Base-by-base conservation (phyloP, 225 moss, liverwort and hornwort species). In the Ulota crispa region DNA sequence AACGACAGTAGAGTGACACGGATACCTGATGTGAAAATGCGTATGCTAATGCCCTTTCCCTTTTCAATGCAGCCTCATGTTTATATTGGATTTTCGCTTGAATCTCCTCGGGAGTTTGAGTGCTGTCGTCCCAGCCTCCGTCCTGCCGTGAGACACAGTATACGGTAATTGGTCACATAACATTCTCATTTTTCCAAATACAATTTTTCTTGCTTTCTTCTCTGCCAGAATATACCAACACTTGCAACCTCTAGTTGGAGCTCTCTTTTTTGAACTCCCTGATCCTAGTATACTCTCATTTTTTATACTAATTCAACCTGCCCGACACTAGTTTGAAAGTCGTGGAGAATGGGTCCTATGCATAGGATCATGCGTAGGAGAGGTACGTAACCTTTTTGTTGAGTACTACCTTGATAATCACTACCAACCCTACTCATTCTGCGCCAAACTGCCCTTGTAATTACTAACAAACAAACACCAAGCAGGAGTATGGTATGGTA, bases 21-120 rank as follows among this genome's bases (percentile, higher is more conserved):
- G 37, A 11, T 71, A 98, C 98, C 92, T 98, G 98, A 89, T 94
- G 98, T 73, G 98, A 95, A 87, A 95, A 98, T 23, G 95, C 98
- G 78, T 98, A 98, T 14, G 98, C 98, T 83, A 95, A 75, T 26
- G 98, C 98, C 84, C 98, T 86, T 73, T 98, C 98, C 47, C 98
- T 86, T 83, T 98, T 98, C 73, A 95, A 26, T 5, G 98, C 94
- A 64, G 98, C 98, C 86, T 93, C 95, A 24, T 95, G 98, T 74
- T 85, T 98, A 84, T 76, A 84, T 32, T 92, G 92, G 75, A 92
- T 92, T 86, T 95, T 98, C 43, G 91, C 90, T 84, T 94, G 94
- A 68, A 98, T 92, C 87, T 98, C 95, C 84, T 94, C 88, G 6
- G 90, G 87, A 13, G 97, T 95, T 80, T 90, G 94, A 50, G 95